Evolutionary conservation across 176 grass and related monocot genomes (phyloP), one percentile per base, ranked within the genome.

Genomic region (Bromus sterilis): DNA sequence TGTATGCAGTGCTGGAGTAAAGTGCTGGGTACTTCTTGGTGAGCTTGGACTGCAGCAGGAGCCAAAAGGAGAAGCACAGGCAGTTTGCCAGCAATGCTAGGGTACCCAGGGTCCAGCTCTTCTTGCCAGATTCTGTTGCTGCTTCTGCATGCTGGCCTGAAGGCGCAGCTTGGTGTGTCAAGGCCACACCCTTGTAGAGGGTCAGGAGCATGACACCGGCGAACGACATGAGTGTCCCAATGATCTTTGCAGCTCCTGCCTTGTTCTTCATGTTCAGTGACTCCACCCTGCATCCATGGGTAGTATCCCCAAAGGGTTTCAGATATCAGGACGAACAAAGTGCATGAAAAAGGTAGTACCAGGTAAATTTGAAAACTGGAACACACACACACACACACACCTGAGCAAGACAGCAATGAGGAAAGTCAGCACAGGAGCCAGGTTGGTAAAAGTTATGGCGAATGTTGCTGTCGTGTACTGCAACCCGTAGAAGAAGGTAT

Each of bases 1-100:
- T 92, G 66, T 89, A 78, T 30, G 91, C 86, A 13, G 93, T 98
- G 56, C 82, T 83, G 12, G 96, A 98, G 77, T 95, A 98, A 4
- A 98, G 74, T 10, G 86, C 86, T 3, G 93, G 90, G 67, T 98
- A 95, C 83, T 95, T 98, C 84, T 95, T 95, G 66, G 84, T 84
- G 3, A 94, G 83, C 86, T 81, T 95, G 31, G 88, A 91, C 78
- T 98, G 93, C 35, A 98, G 41, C 5, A 94, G 82, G 13, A 98
- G 94, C 96, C 96, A 98, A 5, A 86, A 88, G 15, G 96, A 95
- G 88, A 90, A 95, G 31, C 78, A 83, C 26, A 98, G 29, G 67
- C 90, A 88, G n/a, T 86, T 94, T 14, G 87, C 80, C 40, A 95
- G 84, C 28, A 93, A 84, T 35, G 91, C 89, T 32, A 95, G 31